These are phyloP conservation scores for Sordariomycetes sp. DNA, from an alignment of 2,329 filamentous ascomycete genomes.

Conservation along the genomic window DNA sequence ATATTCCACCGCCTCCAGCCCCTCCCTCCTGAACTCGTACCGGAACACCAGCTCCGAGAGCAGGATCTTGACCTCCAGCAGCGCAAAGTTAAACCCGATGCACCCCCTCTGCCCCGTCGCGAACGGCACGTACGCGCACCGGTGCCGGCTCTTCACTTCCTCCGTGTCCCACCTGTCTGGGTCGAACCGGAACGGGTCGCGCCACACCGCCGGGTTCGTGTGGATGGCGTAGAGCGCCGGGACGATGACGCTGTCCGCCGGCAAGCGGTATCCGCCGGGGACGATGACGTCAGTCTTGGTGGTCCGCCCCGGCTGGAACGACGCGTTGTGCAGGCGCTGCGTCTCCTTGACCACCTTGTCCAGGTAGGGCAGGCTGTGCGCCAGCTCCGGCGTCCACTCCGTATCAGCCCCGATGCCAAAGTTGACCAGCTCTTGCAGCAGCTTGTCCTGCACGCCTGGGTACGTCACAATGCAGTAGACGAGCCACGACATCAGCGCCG, in stretches of 20 bases:
- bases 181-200: conserved; percentile 45
- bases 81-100: conserved; percentile 54
- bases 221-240: conserved; percentile 38
- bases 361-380: conserved; percentile 36
- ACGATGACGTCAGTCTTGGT: conserved; percentile 43
- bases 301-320: conserved; percentile 49
- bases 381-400: conserved; percentile 33
- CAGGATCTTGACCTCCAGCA: conserved; percentile 50
- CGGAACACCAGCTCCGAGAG: conserved; percentile 46
- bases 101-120: conserved; percentile 45
- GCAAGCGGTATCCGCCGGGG: conserved; percentile 47
- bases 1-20: conserved; percentile 40
- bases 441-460: conserved; percentile 41
- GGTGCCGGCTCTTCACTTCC: conserved; percentile 37
- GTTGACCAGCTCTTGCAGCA: conserved; percentile 48
- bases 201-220: conserved; percentile 45
- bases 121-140: conserved; percentile 47
- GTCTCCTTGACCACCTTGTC: conserved; percentile 52
- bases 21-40: conserved; percentile 43
- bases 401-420: conserved; percentile 30
- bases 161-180: conserved; percentile 49
- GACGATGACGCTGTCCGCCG: conserved; percentile 40
- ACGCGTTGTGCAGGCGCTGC: conserved; percentile 48
- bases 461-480: conserved; percentile 43
- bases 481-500: conserved; percentile 46